Evolutionary conservation across 2,329 filamentous ascomycete genomes (phyloP), one percentile per base, ranked within the genome.

Genomic region (Colletotrichum costaricense): DNA sequence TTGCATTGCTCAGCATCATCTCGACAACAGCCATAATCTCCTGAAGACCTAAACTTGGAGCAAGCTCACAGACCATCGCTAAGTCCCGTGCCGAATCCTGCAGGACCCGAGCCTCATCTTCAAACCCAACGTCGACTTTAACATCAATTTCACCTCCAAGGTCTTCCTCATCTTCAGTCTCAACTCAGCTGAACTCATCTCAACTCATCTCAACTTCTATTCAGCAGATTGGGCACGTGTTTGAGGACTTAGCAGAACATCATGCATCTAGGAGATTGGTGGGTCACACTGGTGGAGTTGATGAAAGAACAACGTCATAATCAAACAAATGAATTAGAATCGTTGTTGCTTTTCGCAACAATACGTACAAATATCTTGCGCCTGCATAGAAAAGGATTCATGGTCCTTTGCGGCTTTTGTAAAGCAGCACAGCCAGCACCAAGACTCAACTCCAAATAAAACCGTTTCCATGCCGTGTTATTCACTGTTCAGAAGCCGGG

Each of bases 281-380:
- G 6, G 16, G 11, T 19, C n/a, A 14, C 22, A 19, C 11, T 2
- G 28, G n/a, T 5, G 11, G 11, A 30, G 24, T 4, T n/a, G 6
- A 11, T 28, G 8, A 30, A 63, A 24, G 30, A 2, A 4, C 8
- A 5, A 55, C 22, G 19, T 35, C 28, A 9, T 38, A 11, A 30
- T 63, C 46, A 68, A 63, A 63, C 35, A 57, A 70, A 66, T 52
- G 52, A 66, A 70, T 70, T 70, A 66, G 19, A 70, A 66, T 54
- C 59, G 14, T 69, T 3, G 54, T 66, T 58, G 67, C 62, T 22
- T 59, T 28, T 56, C 16, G 63, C 62, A 67, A 68, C 69, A 35
- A 14, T 46, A 72, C 57, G 30, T 72, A 72, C 63, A 72, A 58
- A 56, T 38, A 54, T 46, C 35, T 52, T 33, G 59, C 69, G 69